Evolutionary conservation across 2,329 filamentous ascomycete species (phyloP).

Genomic region (Moelleriella libera): DNA sequence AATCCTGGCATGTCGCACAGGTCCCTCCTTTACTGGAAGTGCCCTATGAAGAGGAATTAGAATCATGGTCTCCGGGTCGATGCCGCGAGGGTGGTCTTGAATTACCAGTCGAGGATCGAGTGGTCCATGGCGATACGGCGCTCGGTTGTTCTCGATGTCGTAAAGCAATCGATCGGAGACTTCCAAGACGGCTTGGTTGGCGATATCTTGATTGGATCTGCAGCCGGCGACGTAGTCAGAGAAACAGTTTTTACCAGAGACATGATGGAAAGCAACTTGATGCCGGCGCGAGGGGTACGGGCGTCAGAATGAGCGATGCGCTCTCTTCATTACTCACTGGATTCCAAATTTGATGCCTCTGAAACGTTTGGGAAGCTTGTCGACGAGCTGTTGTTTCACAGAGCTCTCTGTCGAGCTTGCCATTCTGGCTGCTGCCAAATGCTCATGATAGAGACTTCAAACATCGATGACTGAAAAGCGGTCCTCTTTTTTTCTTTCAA

Average conservation of each 20-base stretch:
- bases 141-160: slow-evolving; percentile 69
- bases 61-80: neutral
- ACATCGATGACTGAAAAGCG: too few relatives aligned
- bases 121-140: slow-evolving; percentile 67
- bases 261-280: too few relatives aligned
- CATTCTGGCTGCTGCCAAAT: neutral
- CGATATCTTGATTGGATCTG: slow-evolving; percentile 84
- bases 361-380: slow-evolving; percentile 78
- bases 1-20: slow-evolving; percentile 74
- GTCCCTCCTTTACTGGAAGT: slow-evolving; percentile 70
- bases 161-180: slow-evolving; percentile 91
- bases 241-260: too few relatives aligned
- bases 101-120: slow-evolving; percentile 65
- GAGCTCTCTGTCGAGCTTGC: neutral
- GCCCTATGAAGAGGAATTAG: slow-evolving; percentile 31
- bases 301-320: too few relatives aligned
- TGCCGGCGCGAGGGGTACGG: too few relatives aligned
- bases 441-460: too few relatives aligned
- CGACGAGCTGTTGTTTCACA: slow-evolving; percentile 42
- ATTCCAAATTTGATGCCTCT: slow-evolving; percentile 87
- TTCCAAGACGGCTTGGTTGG: slow-evolving; percentile 88
- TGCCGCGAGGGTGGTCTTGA: neutral
- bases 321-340: slow-evolving; percentile 39
- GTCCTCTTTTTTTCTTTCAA: too few relatives aligned
- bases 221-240: neutral